Base-by-base conservation (phyloP, 2,329 filamentous ascomycete species). In the Endoconidiophora laricicola region DNA sequence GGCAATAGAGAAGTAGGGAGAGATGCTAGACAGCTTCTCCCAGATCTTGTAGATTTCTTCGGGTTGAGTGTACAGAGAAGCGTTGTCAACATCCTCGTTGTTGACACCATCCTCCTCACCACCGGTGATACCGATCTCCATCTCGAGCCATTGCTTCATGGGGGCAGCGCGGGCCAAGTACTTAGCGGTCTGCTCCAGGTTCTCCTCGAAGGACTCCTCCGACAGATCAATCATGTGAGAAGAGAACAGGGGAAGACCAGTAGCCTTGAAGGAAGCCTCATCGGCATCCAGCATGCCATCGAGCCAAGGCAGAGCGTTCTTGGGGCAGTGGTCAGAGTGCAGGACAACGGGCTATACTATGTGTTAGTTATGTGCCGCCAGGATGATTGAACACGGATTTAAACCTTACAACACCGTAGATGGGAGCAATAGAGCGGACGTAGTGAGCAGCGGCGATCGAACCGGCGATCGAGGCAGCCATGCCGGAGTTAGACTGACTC, bases 71-170 rank as follows among this genome's bases (percentile, higher is more conserved):
- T 96, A 95, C 58, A 96, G 81, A 55, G 84, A 84, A 75, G 83
- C 83, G 79, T 95, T 95, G 77, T 95, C 88, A 59, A 95, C 88
- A 60, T 82, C 78, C 72, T 94, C 87, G 75, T 96, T 96, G 83
- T 95, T 94, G 67, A 96, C 88, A 70, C 90, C 90, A 29, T 53
- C 88, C 69, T 95, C 88, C 73, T 95, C 88, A 70, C 88, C 87
- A 72, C 88, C 90, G 55, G 91, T 96, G 70, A 95, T 93, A 65
- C 66, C 65, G 58, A 70, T 73, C 66, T 86, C 83, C 90, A 96
- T 98, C 79, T 98, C 91, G 59, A 98, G 79, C 86, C 86, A 96
- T 70, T 95, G 87, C 78, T 93, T 94, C 86, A 95, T 86, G 60
- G 88, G 87, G 46, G 87, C 86, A 64, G 83, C 86, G 59, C 90